Evolutionary conservation across 2,329 filamentous ascomycete genomes (phyloP), one percentile per base, ranked within the genome.

Genomic region (Exophiala dermatitidis): DNA sequence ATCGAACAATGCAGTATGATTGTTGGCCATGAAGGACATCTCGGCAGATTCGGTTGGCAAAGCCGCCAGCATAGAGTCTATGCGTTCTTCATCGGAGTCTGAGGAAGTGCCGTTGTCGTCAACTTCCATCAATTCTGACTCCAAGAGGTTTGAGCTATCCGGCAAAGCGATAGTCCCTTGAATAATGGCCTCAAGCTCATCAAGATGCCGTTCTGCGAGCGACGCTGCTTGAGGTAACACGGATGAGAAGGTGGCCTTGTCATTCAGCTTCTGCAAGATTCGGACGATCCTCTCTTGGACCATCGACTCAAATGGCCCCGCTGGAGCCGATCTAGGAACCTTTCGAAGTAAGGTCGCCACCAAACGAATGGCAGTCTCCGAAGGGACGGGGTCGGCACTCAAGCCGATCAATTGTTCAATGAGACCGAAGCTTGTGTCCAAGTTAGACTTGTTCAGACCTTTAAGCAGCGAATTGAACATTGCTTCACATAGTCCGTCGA

Each of bases 121-220:
- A 56, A 75, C 74, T 12, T 70, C 71, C 75, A 81, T 81, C 10
- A 74, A 68, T 5, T 72, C 69, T 59, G 82, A 78, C 30, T 78
- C 76, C 45, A 76, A 72, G 28, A 72, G 66, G 1, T 72, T 61
- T 48, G 74, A 73, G n/a, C 77, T 72, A 12, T 80, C 68, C 36
- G 76, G 67, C 42, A 78, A 67, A 38, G 84, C 79, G 56, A 90
- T 80, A 6, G 83, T 80, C 5, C 84, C 80, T 51, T 88, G 84
- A 19, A 94, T 75, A 61, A 82, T 85, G 71, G 88, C 78, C 69
- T 93, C 87, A 12, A 93, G 71, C 45, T 83, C 79, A 56, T 88
- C 81, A 42, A 93, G 79, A 63, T 93, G 85, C 55, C 89, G 77
- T 8, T 84, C 79, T 5, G 82, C 78, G 38, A 85, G 80, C 34